A percentile compares a stretch with the other conserved stretches of the same genome.
These are phyloP conservation scores for Globisporangium cederbergense DNA, from an alignment of 352 stramenopile genomes.

Conservation along the genomic window DNA sequence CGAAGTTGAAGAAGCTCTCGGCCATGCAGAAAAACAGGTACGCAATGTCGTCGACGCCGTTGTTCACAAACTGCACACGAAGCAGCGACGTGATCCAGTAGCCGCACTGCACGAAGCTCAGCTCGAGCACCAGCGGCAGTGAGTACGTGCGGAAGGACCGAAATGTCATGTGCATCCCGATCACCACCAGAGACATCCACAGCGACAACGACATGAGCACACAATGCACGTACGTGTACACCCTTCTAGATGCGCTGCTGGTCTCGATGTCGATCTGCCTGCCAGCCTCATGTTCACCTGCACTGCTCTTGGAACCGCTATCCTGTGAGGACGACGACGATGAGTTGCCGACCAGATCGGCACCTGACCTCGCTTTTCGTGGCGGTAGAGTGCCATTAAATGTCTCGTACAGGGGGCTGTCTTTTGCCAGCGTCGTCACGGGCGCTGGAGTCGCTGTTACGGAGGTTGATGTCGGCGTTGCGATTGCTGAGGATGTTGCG, in stretches of 20 bases:
- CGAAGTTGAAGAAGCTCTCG: slow-evolving; percentile 79
- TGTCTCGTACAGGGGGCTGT: slow-evolving; percentile 15
- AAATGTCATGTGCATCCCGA: slow-evolving; percentile 74
- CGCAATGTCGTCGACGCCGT: slow-evolving; percentile 35
- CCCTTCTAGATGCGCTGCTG: slow-evolving; percentile 23
- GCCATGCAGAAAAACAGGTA: slow-evolving; percentile 67
- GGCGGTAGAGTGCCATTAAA: slow-evolving; percentile 20
- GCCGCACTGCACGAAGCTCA: slow-evolving; percentile 63
- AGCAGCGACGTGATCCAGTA: slow-evolving; percentile 72
- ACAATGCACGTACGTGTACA: slow-evolving; percentile 69
- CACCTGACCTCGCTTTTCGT: slow-evolving; percentile 13
- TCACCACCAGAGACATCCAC: slow-evolving; percentile 74
- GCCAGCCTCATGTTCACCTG: slow-evolving; percentile 4
- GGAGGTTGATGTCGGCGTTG: slow-evolving; percentile 6
- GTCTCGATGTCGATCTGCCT: background rate
- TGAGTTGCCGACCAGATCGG: slow-evolving; percentile 19
- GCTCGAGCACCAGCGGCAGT: slow-evolving; percentile 59
- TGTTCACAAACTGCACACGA: slow-evolving; percentile 52
- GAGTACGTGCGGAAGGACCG: slow-evolving; percentile 73
- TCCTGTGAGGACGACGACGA: background rate
- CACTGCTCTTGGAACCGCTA: background rate
- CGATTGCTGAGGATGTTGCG: slow-evolving; percentile 1
- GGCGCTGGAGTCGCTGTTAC: slow-evolving; percentile 7
- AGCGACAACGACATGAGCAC: slow-evolving; percentile 72
- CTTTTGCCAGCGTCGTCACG: slow-evolving; percentile 13